phyloP scores from a whole-genome alignment of 352 stramenopile species.

The Globisporangium ultimum region DNA sequence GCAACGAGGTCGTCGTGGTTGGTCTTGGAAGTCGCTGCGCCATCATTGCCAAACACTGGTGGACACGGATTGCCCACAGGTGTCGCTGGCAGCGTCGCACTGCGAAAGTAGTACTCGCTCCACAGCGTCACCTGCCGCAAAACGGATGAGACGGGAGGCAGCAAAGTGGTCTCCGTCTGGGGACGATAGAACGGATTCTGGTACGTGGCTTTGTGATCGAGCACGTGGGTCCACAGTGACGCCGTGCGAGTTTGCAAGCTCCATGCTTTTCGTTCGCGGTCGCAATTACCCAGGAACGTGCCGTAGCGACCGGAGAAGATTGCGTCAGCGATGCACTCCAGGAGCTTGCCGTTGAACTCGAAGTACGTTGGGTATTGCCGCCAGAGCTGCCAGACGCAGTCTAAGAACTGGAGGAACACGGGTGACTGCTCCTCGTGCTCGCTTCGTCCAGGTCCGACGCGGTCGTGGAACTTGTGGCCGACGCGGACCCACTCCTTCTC shows the following conservation, averaged over 20 bases:
- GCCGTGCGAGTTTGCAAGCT: slow-evolving; percentile 46
- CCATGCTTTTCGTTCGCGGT: slow-evolving; percentile 67
- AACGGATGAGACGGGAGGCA: slow-evolving; percentile 52
- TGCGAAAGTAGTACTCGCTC: slow-evolving; percentile 79
- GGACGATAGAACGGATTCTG: slow-evolving; percentile 73
- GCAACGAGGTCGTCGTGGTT: slow-evolving; percentile 52
- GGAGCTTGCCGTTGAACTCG: slow-evolving; percentile 75
- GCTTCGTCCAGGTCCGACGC: slow-evolving; percentile 57
- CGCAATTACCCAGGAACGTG: slow-evolving; percentile 88
- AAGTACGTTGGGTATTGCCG: slow-evolving; percentile 82
- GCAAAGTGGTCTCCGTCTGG: slow-evolving; percentile 34
- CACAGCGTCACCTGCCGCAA: slow-evolving; percentile 75
- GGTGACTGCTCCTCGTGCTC: slow-evolving; percentile 84
- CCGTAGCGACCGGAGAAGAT: slow-evolving; percentile 73
- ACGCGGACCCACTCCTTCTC: slow-evolving; percentile 86
- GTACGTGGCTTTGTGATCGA: slow-evolving; percentile 41
- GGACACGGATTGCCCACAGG: slow-evolving; percentile 41
- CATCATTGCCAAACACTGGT: slow-evolving; percentile 28
- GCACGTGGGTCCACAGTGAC: slow-evolving; percentile 66
- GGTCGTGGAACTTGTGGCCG: slow-evolving; percentile 89
- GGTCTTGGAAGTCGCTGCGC: slow-evolving; percentile 11
- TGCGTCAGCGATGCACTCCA: slow-evolving; percentile 71
- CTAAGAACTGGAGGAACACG: slow-evolving; percentile 89
- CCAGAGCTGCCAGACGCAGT: slow-evolving; percentile 85
- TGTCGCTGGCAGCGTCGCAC: slow-evolving; percentile 36